A percentile compares a stretch with the other conserved stretches of the same genome.
These are phyloP conservation scores for Chaetomium olivaceum DNA, from an alignment of 2,329 filamentous ascomycete species.

Conservation along the genomic window DNA sequence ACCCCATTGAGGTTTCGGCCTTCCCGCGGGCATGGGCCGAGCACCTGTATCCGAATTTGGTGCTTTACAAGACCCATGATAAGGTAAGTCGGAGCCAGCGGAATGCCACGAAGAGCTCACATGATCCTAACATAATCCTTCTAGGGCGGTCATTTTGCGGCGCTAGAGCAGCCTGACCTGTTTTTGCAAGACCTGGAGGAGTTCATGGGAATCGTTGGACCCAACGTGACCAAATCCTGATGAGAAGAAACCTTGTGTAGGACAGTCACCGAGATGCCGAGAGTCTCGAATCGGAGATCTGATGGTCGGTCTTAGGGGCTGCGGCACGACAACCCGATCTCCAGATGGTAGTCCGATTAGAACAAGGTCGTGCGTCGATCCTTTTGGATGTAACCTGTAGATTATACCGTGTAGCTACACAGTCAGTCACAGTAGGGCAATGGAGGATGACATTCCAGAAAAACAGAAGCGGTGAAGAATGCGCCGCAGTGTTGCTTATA, in stretches of 20 bases:
- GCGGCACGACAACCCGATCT: not conserved
- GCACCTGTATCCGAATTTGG: constrained; percentile 24
- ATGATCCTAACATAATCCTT: constrained; percentile 1
- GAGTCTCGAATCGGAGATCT: not conserved
- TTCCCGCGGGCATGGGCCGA: constrained; percentile 40
- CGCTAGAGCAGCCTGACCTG: constrained; percentile 32
- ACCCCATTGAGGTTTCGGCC: constrained; percentile 45
- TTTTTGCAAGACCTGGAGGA: constrained; percentile 47
- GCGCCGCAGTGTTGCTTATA: constrained; percentile 13
- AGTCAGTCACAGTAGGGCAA: constrained; percentile 1
- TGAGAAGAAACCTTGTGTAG: not conserved
- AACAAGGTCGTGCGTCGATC: not conserved
- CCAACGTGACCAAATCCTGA: not conserved
- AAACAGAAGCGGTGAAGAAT: constrained; percentile 10
- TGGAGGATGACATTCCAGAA: not conserved
- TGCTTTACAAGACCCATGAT: constrained; percentile 22
- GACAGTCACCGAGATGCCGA: not conserved
- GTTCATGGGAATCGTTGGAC: constrained; percentile 27
- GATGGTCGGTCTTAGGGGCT: not conserved
- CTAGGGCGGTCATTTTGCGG: constrained; percentile 56
- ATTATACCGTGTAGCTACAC: no score
- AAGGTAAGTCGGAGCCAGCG: not conserved
- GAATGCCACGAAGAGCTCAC: not conserved
- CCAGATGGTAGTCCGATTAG: not conserved
- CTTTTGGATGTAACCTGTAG: not conserved